These are phyloP conservation scores for Penicillium verhagenii DNA, from an alignment of 495 filamentous ascomycete genomes.

Conservation along the genomic window DNA sequence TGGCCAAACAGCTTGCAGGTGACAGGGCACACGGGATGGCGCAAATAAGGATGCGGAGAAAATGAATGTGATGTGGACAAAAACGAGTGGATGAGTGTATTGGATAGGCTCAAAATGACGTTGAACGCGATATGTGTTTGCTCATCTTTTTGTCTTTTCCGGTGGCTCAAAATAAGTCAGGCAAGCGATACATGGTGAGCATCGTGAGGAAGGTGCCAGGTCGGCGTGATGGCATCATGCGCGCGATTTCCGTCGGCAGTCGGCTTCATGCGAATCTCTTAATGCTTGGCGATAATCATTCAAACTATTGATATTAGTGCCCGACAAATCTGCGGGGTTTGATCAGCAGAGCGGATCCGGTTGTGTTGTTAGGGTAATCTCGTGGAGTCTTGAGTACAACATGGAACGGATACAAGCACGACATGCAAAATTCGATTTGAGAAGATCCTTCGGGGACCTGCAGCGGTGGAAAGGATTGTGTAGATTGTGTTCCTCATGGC, in stretches of 20 bases:
- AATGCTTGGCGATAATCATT: conserved; percentile 7
- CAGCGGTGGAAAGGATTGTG: conserved; percentile 16
- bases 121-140: too few species aligned
- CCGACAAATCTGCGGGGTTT: conserved; percentile 21
- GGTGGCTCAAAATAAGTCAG: too few species aligned
- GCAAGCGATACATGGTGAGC: conserved; percentile 1
- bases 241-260: conserved; percentile 5
- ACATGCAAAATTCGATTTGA: not conserved
- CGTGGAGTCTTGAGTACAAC: not conserved
- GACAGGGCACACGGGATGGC: conserved; percentile 23
- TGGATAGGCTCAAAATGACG: not conserved
- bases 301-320: conserved; percentile 5
- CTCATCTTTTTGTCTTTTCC: too few species aligned
- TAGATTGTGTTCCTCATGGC: conserved; percentile 6
- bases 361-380: not conserved
- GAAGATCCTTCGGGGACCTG: conserved; percentile 13
- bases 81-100: not conserved
- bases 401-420: not conserved
- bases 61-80: conserved; percentile 7
- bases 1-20: conserved; percentile 16
- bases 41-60: conserved; percentile 31
- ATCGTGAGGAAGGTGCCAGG: conserved; percentile 9
- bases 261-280: not conserved
- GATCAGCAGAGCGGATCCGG: conserved; percentile 17
- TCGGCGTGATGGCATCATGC: conserved; percentile 25